Conservation (phyloP, 176 grass and related monocot species). For the Carex cristatella region DNA sequence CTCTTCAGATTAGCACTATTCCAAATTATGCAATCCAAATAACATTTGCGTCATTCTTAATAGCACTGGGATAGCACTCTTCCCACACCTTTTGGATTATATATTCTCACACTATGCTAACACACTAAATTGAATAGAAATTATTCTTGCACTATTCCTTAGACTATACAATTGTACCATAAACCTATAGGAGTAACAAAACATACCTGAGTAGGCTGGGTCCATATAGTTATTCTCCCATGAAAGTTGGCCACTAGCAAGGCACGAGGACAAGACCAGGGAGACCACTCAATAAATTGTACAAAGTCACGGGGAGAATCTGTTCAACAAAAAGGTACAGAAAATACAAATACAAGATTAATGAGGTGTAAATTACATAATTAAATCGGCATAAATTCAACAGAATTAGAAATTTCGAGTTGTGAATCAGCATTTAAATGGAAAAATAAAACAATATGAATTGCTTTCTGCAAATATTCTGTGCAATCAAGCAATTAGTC, state of each 20-base stretch:
- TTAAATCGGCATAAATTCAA: neutral
- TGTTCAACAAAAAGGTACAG: conserved; percentile 40
- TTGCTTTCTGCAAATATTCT: neutral
- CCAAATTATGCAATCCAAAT: conserved; percentile 4
- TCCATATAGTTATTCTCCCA: conserved; percentile 96
- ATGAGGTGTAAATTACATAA: neutral
- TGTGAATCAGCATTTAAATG: neutral
- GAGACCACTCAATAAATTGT: conserved; percentile 98
- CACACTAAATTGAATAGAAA: neutral
- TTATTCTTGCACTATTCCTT: neutral
- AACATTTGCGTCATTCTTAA: neutral
- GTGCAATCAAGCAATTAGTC: neutral
- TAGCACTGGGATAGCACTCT: neutral
- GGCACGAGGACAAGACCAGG: conserved; percentile 78
- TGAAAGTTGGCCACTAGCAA: conserved; percentile 96
- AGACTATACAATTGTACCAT: neutral
- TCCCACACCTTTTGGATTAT: neutral
- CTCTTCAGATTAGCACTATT: neutral
- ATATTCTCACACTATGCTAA: neutral
- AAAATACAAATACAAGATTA: neutral
- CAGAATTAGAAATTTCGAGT: neutral
- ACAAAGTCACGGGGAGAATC: conserved; percentile 99
- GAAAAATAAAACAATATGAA: neutral
- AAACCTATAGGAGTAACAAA: conserved; percentile 17
- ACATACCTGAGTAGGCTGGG: conserved; percentile 78